phyloP scores from a whole-genome alignment of 345 rosid genomes.

The Bruguiera sexangula region DNA sequence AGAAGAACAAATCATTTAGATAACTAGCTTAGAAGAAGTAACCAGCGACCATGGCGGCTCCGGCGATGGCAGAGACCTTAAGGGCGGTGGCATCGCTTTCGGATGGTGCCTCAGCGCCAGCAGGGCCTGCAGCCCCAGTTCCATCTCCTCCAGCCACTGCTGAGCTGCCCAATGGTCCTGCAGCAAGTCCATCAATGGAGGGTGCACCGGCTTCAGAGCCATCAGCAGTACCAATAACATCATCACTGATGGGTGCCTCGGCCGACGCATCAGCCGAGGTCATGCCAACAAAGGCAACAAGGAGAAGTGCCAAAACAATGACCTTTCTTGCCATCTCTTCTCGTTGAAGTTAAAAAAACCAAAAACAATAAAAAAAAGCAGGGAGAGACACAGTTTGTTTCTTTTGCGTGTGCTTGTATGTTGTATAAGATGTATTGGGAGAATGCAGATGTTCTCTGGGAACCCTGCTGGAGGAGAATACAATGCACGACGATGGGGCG shows the following conservation, averaged over 20 bases:
- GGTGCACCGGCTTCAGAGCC: slow-evolving; percentile 5
- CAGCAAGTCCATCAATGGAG: slow-evolving; percentile 32
- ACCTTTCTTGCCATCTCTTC: slow-evolving; percentile 37
- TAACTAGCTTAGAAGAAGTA: slow-evolving; percentile 35
- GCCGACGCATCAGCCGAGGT: slow-evolving; percentile 24
- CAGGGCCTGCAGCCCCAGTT: not conserved
- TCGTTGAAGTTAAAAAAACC: not conserved
- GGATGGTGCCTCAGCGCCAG: not conserved
- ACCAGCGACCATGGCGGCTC: slow-evolving; percentile 28
- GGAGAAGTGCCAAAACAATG: slow-evolving; percentile 30
- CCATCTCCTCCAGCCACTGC: not conserved
- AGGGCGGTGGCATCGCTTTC: slow-evolving; percentile 12
- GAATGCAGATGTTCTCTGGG: too few relatives aligned
- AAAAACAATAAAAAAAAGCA: too few relatives aligned
- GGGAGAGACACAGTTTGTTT: too few relatives aligned
- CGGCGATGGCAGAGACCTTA: slow-evolving; percentile 15
- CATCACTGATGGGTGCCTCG: not conserved
- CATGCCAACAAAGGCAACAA: slow-evolving; percentile 26
- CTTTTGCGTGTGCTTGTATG: too few relatives aligned
- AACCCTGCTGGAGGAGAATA: too few relatives aligned
- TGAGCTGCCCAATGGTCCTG: slow-evolving; percentile 34
- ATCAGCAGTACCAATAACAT: slow-evolving; percentile 22
- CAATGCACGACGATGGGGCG: too few relatives aligned
- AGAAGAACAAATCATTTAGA: not conserved
- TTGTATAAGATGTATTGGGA: too few relatives aligned